These are phyloP conservation scores for Podospora pseudoanserina DNA, from an alignment of 495 filamentous ascomycete genomes.

Conservation along the genomic window DNA sequence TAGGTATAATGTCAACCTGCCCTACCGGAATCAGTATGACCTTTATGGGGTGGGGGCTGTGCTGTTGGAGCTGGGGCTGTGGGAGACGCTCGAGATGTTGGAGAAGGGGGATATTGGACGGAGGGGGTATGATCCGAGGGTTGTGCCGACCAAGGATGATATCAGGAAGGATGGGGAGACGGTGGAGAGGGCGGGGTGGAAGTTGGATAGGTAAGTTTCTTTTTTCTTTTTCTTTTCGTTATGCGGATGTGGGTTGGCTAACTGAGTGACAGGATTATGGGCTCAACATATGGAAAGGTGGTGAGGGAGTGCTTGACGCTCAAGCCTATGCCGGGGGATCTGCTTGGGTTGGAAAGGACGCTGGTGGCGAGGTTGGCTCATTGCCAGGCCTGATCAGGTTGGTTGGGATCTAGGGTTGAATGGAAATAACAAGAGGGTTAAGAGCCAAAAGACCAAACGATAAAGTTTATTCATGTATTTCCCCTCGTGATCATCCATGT, in stretches of 20 bases:
- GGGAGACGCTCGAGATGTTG: constrained; percentile 16
- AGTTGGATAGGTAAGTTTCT: constrained; percentile 14
- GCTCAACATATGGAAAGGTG: constrained; percentile 15
- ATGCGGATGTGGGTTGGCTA: background rate
- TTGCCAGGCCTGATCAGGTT: constrained; percentile 5
- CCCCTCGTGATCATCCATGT: background rate
- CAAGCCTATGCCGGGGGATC: constrained; percentile 4
- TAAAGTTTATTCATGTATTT: background rate
- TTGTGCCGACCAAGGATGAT: background rate
- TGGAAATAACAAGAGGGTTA: background rate
- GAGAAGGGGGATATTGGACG: constrained; percentile 6
- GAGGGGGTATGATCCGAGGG: constrained; percentile 7
- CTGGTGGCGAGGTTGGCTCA: constrained; percentile 11
- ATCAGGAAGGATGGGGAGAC: constrained; percentile 14
- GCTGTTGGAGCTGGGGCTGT: constrained; percentile 18
- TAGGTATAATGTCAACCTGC: background rate
- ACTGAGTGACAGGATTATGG: constrained; percentile 12
- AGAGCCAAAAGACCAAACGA: background rate
- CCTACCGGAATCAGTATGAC: constrained; percentile 6
- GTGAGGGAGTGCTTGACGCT: constrained; percentile 9
- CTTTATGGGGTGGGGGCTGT: constrained; percentile 13
- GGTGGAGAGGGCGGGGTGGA: constrained; percentile 8
- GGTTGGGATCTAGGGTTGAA: background rate
- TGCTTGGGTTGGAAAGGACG: constrained; percentile 13
- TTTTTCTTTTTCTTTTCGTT: background rate